Evolutionary conservation across 2,329 filamentous ascomycete genomes (phyloP).

Genomic region (Penicillium fuscoglaucum): DNA sequence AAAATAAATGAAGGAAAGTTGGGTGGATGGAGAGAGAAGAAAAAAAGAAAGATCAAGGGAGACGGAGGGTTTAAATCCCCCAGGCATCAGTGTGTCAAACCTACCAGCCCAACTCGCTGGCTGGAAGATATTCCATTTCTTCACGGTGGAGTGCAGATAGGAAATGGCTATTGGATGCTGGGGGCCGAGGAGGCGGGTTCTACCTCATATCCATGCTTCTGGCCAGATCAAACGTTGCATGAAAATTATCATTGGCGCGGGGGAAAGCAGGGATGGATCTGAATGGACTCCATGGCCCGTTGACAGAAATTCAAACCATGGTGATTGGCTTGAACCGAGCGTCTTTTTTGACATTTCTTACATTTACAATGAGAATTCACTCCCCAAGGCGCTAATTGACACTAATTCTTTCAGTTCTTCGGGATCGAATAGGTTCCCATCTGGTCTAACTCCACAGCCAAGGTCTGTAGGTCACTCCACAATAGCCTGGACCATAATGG

Average conservation of each 20-base stretch:
- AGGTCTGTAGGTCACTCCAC: slow-evolving; percentile 11
- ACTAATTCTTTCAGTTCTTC: background rate
- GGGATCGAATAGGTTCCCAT: background rate
- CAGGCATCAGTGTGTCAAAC: slow-evolving; percentile 8
- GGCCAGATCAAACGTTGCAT: background rate
- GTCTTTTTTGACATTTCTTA: background rate
- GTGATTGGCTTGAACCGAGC: slow-evolving; percentile 12
- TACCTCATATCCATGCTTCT: slow-evolving; percentile 3
- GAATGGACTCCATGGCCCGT: background rate
- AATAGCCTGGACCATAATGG: slow-evolving; percentile 14
- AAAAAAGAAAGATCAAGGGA: slow-evolving; percentile 6
- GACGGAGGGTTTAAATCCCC: slow-evolving; percentile 10
- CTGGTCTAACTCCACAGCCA: slow-evolving; percentile 13
- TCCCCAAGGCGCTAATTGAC: background rate
- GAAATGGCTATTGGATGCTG: slow-evolving; percentile 2
- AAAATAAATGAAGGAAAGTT: slow-evolving; percentile 18
- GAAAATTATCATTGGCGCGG: slow-evolving; percentile 4
- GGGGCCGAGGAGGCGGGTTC: background rate
- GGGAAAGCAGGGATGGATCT: slow-evolving; percentile 10
- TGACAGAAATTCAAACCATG: slow-evolving; percentile 11
- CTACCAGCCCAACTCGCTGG: slow-evolving; percentile 7
- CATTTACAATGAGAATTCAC: background rate
- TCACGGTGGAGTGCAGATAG: slow-evolving; percentile 4
- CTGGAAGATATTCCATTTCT: slow-evolving; percentile 8
- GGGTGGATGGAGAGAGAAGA: slow-evolving; percentile 7